Conservation (phyloP, 2,329 filamentous ascomycete species). For the Aspergillus pseudotamarii region DNA sequence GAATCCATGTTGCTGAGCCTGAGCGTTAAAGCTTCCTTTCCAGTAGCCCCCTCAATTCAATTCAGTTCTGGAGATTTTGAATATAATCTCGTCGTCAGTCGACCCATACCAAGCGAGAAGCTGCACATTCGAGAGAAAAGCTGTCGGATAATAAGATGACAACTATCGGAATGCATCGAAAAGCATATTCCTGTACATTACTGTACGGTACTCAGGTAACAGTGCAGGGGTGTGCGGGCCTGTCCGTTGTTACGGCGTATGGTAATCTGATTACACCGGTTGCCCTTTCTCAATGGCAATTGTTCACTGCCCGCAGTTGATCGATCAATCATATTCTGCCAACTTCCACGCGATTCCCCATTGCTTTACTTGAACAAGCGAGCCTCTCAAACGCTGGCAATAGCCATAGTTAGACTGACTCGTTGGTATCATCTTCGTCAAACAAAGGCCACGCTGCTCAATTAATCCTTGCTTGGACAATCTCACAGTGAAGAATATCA, state of each 20-base stretch:
- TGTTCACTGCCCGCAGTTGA: not conserved
- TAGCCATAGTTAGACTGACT: not conserved
- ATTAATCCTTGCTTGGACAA: not conserved
- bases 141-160: not conserved
- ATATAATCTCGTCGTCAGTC: not conserved
- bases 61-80: not conserved
- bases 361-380: not conserved
- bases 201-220: not conserved
- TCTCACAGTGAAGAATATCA: not conserved
- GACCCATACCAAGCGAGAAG: not conserved
- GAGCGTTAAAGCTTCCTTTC: not conserved
- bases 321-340: not conserved
- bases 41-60: not conserved
- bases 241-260: not conserved
- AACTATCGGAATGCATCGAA: not conserved
- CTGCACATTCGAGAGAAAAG: too few species aligned
- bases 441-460: not conserved
- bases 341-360: not conserved
- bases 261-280: not conserved
- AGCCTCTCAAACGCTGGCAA: not conserved
- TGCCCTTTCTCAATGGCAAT: not conserved
- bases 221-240: not conserved
- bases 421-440: not conserved
- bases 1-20: conserved; percentile 35
- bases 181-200: not conserved